Evolutionary conservation across 2,329 filamentous ascomycete species (phyloP), one percentile per base, ranked within the genome.

Genomic region (Ascochyta koolunga): DNA sequence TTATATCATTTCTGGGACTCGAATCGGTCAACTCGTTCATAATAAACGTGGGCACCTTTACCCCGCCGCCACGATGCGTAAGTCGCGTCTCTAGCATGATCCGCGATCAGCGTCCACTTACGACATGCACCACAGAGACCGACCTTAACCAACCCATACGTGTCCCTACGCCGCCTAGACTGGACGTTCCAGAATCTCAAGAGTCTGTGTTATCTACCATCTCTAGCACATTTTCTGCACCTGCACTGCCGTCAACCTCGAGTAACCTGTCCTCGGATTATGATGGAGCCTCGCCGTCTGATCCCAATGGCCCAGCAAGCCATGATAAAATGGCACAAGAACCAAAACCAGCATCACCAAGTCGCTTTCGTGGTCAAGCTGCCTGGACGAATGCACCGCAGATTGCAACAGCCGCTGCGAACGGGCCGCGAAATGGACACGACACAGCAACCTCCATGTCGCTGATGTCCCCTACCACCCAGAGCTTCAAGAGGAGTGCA

Each of bases 401-500:
- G 54, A 64, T 70, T 60, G 64, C 70, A 40, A 63, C 60, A 40
- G 51, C 52, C 46, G 58, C 61, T 39, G 63, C 59, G 41, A 71
- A 67, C 56, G 60, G 60, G 56, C 53, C 51, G 62, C 68, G 58
- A 63, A 59, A 60, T 42, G 64, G 64, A 67, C 57, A 64, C 67
- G 70, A 66, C 50, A 58, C 68, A 70, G 67, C 71, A 36, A 77
- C 76, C 58, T 73, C 77, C 53, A 75, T 77, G 72, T 69, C 71
- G 45, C 59, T 76, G n/a, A 70, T 72, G n/a, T 77, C 71, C 53
- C 77, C 68, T 37, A 70, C 62, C 58, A 60, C 50, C 50, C 80
- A 69, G 62, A 80, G 83, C 16, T 84, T 86, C 58, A 96, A 96
- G 77, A 83, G 91, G 62, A 93, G 86, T 66, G 89, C 90, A 29